Evolutionary conservation across 345 rosid species (phyloP), one percentile per base, ranked within the genome.

Genomic region (Populus alba): DNA sequence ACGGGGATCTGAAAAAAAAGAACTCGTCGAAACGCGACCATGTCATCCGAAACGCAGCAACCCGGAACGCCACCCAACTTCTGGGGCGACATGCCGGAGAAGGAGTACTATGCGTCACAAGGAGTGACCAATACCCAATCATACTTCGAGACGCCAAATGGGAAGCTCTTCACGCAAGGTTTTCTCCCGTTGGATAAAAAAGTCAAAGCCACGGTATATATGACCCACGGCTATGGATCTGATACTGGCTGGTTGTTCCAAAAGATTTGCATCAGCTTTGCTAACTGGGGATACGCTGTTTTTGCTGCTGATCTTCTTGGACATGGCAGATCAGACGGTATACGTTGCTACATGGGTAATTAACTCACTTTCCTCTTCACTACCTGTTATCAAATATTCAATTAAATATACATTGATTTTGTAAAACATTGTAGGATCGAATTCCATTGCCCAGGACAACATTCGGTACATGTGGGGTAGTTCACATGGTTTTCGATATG

Each of bases 271-370:
- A 96, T 96, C 75, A 89, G 66, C 67, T 93, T 51, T 49, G 80
- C 93, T 2, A 83, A 80, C 35, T 96, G 98, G 99, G 99, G 99
- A n/a, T 96, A 90, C 76, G 97, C 99, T 38, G 99, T 96, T 75
- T 96, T 92, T 79, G 97, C 95, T 49, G 97, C 98, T 67, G 98
- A 96, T 86, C 97, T 96, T 73, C 92, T 91, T 17, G 98, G 99
- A 11, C 99, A 96, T 45, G 99, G 98, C 78, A 86, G 97, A 77
- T 93, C 98, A 2, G 99, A 96, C 39, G 99, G 99, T 17, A 77
- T 96, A 20, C 97, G 95, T 31, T 92, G 99, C 88, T 96, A 92
- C 78, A 33, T 96, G 89, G 97, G 99, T 95, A 75, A 20, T 29
- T 35, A 41, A 15, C 23, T 25, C 4, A 2, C 23, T 47, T 9